Percentiles rank a stretch among this genome's conserved stretches.
Conservation (phyloP, 805 yeast genomes). For the Komagataella ulmi region DNA sequence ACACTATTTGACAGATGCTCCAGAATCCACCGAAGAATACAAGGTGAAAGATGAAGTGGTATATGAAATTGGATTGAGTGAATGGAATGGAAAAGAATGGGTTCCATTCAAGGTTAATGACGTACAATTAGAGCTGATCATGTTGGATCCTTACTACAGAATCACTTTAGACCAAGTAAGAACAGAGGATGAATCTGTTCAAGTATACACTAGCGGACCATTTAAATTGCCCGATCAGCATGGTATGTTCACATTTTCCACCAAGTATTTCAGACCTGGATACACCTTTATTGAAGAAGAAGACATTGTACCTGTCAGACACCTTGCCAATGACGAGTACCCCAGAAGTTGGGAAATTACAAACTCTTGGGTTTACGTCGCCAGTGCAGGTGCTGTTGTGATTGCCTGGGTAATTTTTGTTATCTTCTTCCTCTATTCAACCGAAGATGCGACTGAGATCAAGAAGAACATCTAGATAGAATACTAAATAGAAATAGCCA, state of each 20-base stretch:
- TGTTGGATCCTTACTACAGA: slow-evolving; percentile 94
- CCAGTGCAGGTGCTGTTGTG: slow-evolving; percentile 57
- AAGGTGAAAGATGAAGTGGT: slow-evolving; percentile 62
- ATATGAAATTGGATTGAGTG: slow-evolving; percentile 38
- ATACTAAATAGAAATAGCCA: neutral
- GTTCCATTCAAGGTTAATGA: slow-evolving; percentile 48
- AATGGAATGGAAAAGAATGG: slow-evolving; percentile 46
- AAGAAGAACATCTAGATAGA: slow-evolving; percentile 12
- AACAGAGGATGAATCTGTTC: slow-evolving; percentile 23
- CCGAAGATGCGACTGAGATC: slow-evolving; percentile 6
- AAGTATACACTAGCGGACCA: slow-evolving; percentile 31
- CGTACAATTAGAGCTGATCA: slow-evolving; percentile 70
- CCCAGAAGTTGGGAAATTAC: slow-evolving; percentile 87
- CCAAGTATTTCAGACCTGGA: slow-evolving; percentile 73
- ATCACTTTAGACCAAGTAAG: slow-evolving; percentile 39
- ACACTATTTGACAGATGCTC: slow-evolving; percentile 37
- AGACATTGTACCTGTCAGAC: slow-evolving; percentile 74
- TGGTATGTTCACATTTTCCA: slow-evolving; percentile 83
- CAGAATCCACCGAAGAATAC: slow-evolving; percentile 35
- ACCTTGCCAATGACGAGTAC: slow-evolving; percentile 91
- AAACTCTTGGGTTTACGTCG: slow-evolving; percentile 84
- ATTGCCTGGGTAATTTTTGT: slow-evolving; percentile 69
- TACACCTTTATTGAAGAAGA: slow-evolving; percentile 51
- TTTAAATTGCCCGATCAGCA: slow-evolving; percentile 89
- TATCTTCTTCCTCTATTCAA: slow-evolving; percentile 38